These are phyloP conservation scores for Aureobasidium sp. DNA, from an alignment of 2,329 filamentous ascomycete genomes.

Conservation along the genomic window DNA sequence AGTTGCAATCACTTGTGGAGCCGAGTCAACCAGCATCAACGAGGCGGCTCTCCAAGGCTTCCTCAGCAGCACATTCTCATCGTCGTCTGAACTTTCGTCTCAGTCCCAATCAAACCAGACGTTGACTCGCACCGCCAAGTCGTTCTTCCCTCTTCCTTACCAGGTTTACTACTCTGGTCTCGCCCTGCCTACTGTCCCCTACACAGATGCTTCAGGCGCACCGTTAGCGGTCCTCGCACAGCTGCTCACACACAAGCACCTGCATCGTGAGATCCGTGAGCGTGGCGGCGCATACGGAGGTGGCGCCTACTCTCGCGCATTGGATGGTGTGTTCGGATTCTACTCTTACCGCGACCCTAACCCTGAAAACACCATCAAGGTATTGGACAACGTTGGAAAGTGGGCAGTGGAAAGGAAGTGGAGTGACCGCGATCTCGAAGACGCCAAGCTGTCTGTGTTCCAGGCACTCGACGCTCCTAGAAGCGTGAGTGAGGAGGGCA, in stretches of 20 bases:
- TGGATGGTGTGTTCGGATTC: conserved; percentile 85
- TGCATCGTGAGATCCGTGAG: conserved; percentile 95
- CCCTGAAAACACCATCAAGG: conserved; percentile 74
- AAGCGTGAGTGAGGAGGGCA: conserved; percentile 79
- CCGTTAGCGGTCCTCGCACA: conserved; percentile 83
- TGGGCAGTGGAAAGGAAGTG: conserved; percentile 78
- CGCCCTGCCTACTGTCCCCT: conserved; percentile 74
- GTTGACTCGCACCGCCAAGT: conserved; percentile 45
- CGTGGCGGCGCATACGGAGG: conserved; percentile 96
- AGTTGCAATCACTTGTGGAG: conserved; percentile 79
- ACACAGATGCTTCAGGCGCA: conserved; percentile 65
- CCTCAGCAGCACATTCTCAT: conserved; percentile 32
- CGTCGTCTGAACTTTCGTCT: neutral
- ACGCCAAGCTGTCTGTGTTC: conserved; percentile 93
- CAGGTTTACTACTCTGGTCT: conserved; percentile 93
- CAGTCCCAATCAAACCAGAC: conserved; percentile 3
- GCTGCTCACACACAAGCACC: conserved; percentile 88
- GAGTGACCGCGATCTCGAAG: conserved; percentile 79
- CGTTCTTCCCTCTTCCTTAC: conserved; percentile 90
- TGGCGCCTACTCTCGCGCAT: conserved; percentile 69
- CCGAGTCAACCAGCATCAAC: conserved; percentile 63
- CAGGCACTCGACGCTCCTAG: conserved; percentile 83
- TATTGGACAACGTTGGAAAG: conserved; percentile 72
- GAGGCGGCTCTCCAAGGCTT: conserved; percentile 63
- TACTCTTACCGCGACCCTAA: conserved; percentile 97